Conservation (phyloP, 352 stramenopile species). For the Pythium oligandrum region DNA sequence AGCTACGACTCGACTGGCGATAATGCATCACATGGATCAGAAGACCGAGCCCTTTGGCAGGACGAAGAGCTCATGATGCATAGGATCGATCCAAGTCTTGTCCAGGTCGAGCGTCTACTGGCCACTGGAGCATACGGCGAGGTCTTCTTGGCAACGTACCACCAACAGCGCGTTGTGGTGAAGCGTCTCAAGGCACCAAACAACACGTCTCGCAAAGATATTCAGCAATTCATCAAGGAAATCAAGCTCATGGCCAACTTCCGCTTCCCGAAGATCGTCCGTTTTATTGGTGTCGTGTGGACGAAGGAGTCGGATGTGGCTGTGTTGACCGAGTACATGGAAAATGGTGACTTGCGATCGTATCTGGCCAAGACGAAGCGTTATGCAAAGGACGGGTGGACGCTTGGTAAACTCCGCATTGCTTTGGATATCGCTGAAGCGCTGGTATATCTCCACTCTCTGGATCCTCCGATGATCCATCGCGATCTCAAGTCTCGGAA, state of each 20-base stretch:
- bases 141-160: too few relatives aligned
- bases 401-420: slow-evolving; percentile 39
- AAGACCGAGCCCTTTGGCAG: too few relatives aligned
- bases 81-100: too few relatives aligned
- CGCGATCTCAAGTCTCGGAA: slow-evolving; percentile 87
- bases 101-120: too few relatives aligned
- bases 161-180: too few relatives aligned
- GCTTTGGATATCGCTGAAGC: slow-evolving; percentile 52
- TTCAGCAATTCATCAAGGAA: slow-evolving; percentile 73
- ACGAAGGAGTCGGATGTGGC: slow-evolving; percentile 55
- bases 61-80: too few relatives aligned
- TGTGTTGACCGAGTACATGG: slow-evolving; percentile 76
- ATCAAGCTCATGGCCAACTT: slow-evolving; percentile 68
- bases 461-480: slow-evolving; percentile 79
- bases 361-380: slow-evolving; percentile 32
- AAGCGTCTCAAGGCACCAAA: too few relatives aligned
- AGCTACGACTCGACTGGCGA: too few relatives aligned
- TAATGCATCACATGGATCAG: too few relatives aligned
- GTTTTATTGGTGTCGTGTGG: slow-evolving; percentile 54
- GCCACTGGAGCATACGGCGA: too few relatives aligned
- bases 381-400: slow-evolving; percentile 13
- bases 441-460: slow-evolving; percentile 76
- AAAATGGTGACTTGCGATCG: slow-evolving; percentile 58
- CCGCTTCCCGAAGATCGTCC: slow-evolving; percentile 60
- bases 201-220: slow-evolving; percentile 17